A percentile compares a stretch with the other conserved stretches of the same genome.
Conservation (phyloP, 2,329 filamentous ascomycete genomes). For the Leptodontidium sp. region DNA sequence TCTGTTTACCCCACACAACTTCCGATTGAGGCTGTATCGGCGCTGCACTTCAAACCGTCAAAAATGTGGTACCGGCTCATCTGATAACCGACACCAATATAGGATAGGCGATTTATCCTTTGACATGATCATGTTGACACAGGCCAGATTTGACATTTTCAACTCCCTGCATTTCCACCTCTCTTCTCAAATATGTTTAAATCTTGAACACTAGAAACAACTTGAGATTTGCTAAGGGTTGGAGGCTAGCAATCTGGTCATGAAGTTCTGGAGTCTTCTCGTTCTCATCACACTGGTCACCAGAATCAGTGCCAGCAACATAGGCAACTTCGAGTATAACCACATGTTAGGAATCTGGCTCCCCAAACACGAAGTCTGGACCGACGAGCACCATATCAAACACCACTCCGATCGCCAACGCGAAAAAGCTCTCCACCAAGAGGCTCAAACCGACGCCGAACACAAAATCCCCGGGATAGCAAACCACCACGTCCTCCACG, state of each 20-base stretch:
- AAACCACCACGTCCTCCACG: neutral
- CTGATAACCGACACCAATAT: neutral
- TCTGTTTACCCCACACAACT: slow-evolving; percentile 5
- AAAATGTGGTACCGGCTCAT: neutral
- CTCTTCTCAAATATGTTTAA: neutral
- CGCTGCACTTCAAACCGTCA: neutral
- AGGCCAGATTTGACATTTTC: slow-evolving; percentile 7
- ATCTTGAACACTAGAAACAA: too few relatives aligned
- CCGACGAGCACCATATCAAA: slow-evolving; percentile 9
- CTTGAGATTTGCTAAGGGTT: neutral
- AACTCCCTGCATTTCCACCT: neutral
- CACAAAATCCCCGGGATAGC: slow-evolving; percentile 1
- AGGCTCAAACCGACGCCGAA: neutral
- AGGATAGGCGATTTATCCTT: neutral
- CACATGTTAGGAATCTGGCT: slow-evolving; percentile 9
- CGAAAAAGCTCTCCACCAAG: neutral
- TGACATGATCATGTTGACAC: neutral
- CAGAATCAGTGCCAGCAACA: neutral
- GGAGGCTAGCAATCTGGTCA: neutral
- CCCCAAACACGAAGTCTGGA: slow-evolving; percentile 14
- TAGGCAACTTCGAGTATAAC: slow-evolving; percentile 14
- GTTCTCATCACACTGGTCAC: neutral
- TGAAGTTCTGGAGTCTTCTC: neutral
- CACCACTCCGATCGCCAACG: neutral
- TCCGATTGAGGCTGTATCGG: slow-evolving; percentile 10